phyloP scores from a whole-genome alignment of 2,329 filamentous ascomycete genomes.

The Rutstroemia sydowiana region DNA sequence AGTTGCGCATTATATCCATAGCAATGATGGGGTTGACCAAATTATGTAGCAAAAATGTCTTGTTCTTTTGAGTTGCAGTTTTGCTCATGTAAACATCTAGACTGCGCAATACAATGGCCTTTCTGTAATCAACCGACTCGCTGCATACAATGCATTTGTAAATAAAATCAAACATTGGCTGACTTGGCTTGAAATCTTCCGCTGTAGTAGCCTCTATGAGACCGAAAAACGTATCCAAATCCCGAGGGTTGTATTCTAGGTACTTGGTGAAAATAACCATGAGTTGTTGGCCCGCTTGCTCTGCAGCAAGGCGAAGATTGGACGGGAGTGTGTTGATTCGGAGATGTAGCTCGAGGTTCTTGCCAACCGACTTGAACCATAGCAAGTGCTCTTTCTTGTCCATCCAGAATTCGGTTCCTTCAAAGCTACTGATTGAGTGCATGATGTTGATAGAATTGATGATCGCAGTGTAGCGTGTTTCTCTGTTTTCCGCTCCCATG shows the following conservation, averaged over 20 bases:
- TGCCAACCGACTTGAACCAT: slow-evolving; percentile 61
- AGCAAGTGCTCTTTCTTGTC: slow-evolving; percentile 53
- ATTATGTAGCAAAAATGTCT: slow-evolving; percentile 85
- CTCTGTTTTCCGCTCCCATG: slow-evolving; percentile 55
- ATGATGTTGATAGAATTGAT: slow-evolving; percentile 86
- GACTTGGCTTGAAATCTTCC: slow-evolving; percentile 71
- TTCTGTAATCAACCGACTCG: slow-evolving; percentile 80
- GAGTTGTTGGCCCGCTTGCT: slow-evolving; percentile 83
- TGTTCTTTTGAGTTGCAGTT: slow-evolving; percentile 76
- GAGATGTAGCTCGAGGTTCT: slow-evolving; percentile 70
- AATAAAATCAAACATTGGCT: slow-evolving; percentile 72
- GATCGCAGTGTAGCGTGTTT: slow-evolving; percentile 60
- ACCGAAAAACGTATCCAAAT: slow-evolving; percentile 77
- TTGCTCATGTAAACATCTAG: slow-evolving; percentile 80
- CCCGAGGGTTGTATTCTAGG: slow-evolving; percentile 64
- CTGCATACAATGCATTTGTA: slow-evolving; percentile 79
- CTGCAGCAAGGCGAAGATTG: slow-evolving; percentile 71
- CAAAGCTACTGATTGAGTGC: slow-evolving; percentile 65
- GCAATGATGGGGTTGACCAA: slow-evolving; percentile 94
- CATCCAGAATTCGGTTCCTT: slow-evolving; percentile 61
- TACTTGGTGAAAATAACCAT: slow-evolving; percentile 80
- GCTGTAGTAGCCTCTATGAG: slow-evolving; percentile 78
- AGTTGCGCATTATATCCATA: slow-evolving; percentile 81
- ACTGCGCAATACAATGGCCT: slow-evolving; percentile 72
- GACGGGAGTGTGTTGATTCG: slow-evolving; percentile 62